A percentile compares a stretch with the other conserved stretches of the same genome.
Evolutionary conservation across 495 filamentous ascomycete genomes (phyloP).

Genomic region (Penicillium odoratum): DNA sequence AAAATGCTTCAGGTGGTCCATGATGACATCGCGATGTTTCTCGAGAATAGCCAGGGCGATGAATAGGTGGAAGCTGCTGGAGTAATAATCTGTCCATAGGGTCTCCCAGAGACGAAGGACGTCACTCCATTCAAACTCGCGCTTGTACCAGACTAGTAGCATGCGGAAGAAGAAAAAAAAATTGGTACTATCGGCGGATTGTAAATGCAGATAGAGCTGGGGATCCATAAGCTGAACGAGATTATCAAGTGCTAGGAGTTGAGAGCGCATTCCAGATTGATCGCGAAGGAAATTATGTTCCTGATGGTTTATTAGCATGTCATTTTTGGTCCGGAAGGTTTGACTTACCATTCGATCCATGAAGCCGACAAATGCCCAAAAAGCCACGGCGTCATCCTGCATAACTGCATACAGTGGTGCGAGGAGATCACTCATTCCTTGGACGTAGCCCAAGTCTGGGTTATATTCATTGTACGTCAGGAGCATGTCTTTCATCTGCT

Average conservation of each 20-base stretch:
- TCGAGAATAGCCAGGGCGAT: slow-evolving; percentile 94
- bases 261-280: slow-evolving; percentile 90
- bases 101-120: slow-evolving; percentile 88
- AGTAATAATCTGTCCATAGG: slow-evolving; percentile 90
- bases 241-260: slow-evolving; percentile 87
- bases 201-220: slow-evolving; percentile 84
- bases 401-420: slow-evolving; percentile 95
- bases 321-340: background rate
- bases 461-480: slow-evolving; percentile 98
- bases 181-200: slow-evolving; percentile 89
- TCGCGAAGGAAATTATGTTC: slow-evolving; percentile 97
- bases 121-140: slow-evolving; percentile 88
- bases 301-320: slow-evolving; percentile 30
- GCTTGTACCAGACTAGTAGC: slow-evolving; percentile 97
- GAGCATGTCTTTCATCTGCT: slow-evolving; percentile 99
- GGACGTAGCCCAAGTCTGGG: slow-evolving; percentile 88
- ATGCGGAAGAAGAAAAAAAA: slow-evolving; percentile 99
- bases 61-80: slow-evolving; percentile 89
- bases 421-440: slow-evolving; percentile 97
- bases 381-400: slow-evolving; percentile 94
- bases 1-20: slow-evolving; percentile 91
- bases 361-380: slow-evolving; percentile 94
- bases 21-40: slow-evolving; percentile 90
- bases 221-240: slow-evolving; percentile 96
- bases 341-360: slow-evolving; percentile 83